phyloP scores from a whole-genome alignment of 1,284 basidiomycete genomes.

The Marasmius oreades region DNA sequence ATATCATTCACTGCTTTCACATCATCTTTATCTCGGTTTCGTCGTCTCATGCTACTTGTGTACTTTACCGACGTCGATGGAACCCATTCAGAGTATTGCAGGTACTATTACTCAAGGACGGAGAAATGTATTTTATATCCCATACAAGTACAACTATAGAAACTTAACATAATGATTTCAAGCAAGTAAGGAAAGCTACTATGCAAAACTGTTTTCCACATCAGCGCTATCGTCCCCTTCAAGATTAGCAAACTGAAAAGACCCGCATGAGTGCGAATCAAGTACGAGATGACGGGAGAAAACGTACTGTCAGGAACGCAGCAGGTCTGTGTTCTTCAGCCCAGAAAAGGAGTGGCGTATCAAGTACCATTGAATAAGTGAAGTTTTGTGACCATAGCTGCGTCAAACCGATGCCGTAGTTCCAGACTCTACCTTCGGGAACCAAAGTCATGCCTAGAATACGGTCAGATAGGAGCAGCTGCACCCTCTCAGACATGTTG shows the following conservation, averaged over 20 bases:
- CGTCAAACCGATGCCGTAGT: conserved; percentile 89
- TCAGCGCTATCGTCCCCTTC: conserved; percentile 89
- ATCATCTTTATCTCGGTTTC: neutral
- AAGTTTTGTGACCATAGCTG: conserved; percentile 88
- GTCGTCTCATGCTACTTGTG: neutral
- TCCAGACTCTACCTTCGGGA: conserved; percentile 91
- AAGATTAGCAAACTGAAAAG: conserved; percentile 74
- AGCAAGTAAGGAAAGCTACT: conserved; percentile 16
- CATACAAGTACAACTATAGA: neutral
- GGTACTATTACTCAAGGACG: neutral
- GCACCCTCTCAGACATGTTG: conserved; percentile 96
- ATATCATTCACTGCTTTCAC: neutral
- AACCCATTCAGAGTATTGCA: neutral
- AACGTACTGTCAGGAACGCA: conserved; percentile 81
- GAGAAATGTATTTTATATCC: neutral
- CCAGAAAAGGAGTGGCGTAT: conserved; percentile 95
- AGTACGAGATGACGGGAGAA: neutral
- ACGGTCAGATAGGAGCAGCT: conserved; percentile 91
- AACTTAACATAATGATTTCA: neutral
- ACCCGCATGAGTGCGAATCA: conserved; percentile 6
- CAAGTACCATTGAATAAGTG: conserved; percentile 84
- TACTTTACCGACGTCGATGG: neutral
- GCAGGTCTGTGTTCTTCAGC: conserved; percentile 91
- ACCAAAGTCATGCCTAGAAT: conserved; percentile 90
- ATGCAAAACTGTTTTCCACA: conserved; percentile 85